Evolutionary conservation across 305 asterid genomes (phyloP).

Genomic region (Fraxinus velutina): DNA sequence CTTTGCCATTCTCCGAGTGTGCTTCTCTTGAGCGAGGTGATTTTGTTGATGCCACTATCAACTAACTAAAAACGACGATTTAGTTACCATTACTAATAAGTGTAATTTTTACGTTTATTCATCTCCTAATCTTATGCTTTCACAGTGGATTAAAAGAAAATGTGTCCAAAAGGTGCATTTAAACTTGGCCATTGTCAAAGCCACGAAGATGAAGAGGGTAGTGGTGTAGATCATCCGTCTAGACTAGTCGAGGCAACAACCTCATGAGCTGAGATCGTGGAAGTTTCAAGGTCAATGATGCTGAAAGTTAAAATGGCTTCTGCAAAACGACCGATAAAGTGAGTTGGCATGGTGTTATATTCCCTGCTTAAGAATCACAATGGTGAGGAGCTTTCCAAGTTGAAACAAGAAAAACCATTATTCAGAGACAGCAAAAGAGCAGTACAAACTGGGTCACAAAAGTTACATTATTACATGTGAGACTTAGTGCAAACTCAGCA

Average conservation of each 20-base stretch:
- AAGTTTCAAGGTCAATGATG: background rate
- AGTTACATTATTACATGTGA: background rate
- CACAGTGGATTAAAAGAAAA: background rate
- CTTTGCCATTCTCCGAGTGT: background rate
- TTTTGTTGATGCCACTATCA: background rate
- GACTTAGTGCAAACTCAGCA: background rate
- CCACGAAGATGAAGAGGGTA: background rate
- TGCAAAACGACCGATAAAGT: background rate
- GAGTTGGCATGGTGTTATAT: background rate
- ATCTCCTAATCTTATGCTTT: background rate
- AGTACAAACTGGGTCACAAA: background rate
- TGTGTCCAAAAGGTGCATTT: background rate
- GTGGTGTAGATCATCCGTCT: background rate
- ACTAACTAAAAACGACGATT: background rate
- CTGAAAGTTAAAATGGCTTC: background rate
- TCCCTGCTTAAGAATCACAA: background rate
- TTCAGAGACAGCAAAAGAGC: background rate
- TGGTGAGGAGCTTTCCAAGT: background rate
- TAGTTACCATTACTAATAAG: background rate
- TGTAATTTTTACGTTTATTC: background rate
- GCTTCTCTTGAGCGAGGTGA: background rate
- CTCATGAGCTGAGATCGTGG: background rate
- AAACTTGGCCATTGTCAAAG: background rate
- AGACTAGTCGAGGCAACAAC: background rate
- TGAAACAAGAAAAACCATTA: background rate